These are phyloP conservation scores for Xylariaceae sp. DNA, from an alignment of 2,329 filamentous ascomycete species.

Conservation along the genomic window DNA sequence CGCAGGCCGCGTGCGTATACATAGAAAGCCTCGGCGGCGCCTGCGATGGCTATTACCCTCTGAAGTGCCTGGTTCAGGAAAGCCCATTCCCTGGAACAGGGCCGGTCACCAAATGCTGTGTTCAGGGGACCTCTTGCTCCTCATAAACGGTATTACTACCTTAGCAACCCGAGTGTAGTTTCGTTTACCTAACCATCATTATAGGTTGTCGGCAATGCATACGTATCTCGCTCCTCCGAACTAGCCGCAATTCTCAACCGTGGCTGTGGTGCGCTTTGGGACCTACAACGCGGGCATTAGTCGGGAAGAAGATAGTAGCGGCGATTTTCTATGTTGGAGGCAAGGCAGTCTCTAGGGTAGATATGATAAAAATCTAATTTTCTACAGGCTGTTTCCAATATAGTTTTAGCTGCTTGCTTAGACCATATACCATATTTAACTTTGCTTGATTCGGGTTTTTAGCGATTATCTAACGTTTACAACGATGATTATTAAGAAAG, in stretches of 20 bases:
- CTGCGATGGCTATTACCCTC: constrained; percentile 19
- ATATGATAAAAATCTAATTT: no score
- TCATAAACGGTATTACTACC: constrained; percentile 19
- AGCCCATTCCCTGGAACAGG: constrained; percentile 22
- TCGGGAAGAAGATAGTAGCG: constrained; percentile 13
- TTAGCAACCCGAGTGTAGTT: constrained; percentile 12
- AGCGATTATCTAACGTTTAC: no score
- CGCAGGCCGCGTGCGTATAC: constrained; percentile 14
- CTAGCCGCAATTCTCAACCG: constrained; percentile 13
- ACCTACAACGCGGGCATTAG: constrained; percentile 16
- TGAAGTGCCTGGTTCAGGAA: constrained; percentile 20
- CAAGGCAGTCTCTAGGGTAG: constrained; percentile 12
- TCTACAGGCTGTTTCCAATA: no score
- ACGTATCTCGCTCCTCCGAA: constrained; percentile 14
- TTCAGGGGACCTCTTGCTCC: constrained; percentile 10
- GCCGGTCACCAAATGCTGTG: constrained; percentile 20
- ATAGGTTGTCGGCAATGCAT: constrained; percentile 19
- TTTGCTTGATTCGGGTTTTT: no score
- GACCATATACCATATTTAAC: no score
- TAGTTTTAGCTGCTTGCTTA: no score
- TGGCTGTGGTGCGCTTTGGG: constrained; percentile 11
- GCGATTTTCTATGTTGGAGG: constrained; percentile 12
- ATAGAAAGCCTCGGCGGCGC: constrained; percentile 21
- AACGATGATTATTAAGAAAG: no score
- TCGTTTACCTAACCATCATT: constrained; percentile 20